phyloP scores from a whole-genome alignment of 345 rosid genomes.

The Isatis tinctoria region DNA sequence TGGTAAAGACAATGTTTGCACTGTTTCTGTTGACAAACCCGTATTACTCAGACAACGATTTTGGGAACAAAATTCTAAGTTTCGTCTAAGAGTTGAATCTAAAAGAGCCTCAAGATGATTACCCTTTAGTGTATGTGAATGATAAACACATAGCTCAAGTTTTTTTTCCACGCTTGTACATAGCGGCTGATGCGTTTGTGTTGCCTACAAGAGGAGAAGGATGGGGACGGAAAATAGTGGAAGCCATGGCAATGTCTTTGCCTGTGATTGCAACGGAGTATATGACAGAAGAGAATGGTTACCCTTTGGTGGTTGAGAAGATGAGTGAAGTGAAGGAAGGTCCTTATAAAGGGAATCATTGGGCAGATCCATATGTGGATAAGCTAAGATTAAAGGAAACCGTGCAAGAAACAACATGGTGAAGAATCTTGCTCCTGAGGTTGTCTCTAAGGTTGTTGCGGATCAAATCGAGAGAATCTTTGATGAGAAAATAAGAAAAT shows the following conservation, averaged over 20 bases:
- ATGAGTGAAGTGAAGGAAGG: conserved; percentile 67
- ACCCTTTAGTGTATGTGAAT: conserved; percentile 55
- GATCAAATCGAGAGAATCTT: conserved; percentile 37
- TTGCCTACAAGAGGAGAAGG: conserved; percentile 90
- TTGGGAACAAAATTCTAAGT: conserved; percentile 66
- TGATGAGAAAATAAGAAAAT: conserved; percentile 25
- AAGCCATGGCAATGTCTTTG: conserved; percentile 90
- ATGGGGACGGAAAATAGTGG: conserved; percentile 77
- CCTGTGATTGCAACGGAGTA: conserved; percentile 74
- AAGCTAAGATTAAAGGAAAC: conserved; percentile 54
- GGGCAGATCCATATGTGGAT: conserved; percentile 72
- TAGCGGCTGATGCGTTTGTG: conserved; percentile 77
- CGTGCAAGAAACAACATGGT: conserved; percentile 72
- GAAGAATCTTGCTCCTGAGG: conserved; percentile 59
- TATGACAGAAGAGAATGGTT: conserved; percentile 63
- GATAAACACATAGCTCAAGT: conserved; percentile 63
- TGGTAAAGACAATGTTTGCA: conserved; percentile 44
- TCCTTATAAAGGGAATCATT: conserved; percentile 69
- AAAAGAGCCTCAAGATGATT: conserved; percentile 41
- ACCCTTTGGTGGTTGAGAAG: conserved; percentile 55
- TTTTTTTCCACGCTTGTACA: conserved; percentile 66
- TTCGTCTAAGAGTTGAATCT: conserved; percentile 46
- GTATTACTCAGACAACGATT: conserved; percentile 58
- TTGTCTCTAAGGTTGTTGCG: conserved; percentile 55
- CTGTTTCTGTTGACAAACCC: conserved; percentile 71